phyloP scores from a whole-genome alignment of 139 green algal genomes.

The Desmodesmus armatus region DNA sequence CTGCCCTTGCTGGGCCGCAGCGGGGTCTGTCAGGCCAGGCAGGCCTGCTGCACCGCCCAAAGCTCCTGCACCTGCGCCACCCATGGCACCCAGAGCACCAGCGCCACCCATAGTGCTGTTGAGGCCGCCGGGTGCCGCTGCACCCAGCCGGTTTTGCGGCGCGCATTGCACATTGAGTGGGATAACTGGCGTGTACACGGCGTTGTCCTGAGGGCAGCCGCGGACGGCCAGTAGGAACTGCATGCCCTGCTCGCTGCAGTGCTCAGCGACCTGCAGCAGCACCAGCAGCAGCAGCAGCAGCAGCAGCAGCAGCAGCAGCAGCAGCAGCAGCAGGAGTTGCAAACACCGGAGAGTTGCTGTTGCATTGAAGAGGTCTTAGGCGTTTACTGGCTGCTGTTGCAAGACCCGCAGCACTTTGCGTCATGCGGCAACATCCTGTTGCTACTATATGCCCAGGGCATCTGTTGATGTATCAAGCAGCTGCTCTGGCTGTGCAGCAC shows the following conservation, averaged over 20 bases:
- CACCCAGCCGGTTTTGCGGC: neutral
- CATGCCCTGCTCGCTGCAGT: slow-evolving; percentile 42
- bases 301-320: neutral
- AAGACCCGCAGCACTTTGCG: too few relatives aligned
- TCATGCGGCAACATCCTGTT: too few relatives aligned
- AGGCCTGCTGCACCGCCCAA: neutral
- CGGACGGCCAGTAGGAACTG: slow-evolving; percentile 48
- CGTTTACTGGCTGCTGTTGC: too few relatives aligned
- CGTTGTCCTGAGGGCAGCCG: slow-evolving; percentile 35
- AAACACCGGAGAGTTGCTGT: too few relatives aligned
- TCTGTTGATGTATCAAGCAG: too few relatives aligned
- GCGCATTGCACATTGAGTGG: slow-evolving; percentile 46
- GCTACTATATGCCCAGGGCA: too few relatives aligned
- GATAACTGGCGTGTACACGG: slow-evolving; percentile 28
- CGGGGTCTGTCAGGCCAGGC: neutral
- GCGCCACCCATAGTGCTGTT: neutral
- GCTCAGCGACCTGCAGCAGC: slow-evolving; percentile 27
- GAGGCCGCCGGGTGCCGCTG: too few relatives aligned
- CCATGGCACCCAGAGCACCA: neutral
- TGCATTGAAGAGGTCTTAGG: too few relatives aligned
- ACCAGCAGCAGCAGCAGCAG: neutral
- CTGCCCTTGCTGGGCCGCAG: too few relatives aligned
- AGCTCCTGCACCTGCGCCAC: neutral
- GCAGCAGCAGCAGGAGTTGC: neutral
- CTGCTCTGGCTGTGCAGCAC: too few relatives aligned